Base-by-base conservation (phyloP, 352 stramenopile genomes). In the Globisporangium polare region DNA sequence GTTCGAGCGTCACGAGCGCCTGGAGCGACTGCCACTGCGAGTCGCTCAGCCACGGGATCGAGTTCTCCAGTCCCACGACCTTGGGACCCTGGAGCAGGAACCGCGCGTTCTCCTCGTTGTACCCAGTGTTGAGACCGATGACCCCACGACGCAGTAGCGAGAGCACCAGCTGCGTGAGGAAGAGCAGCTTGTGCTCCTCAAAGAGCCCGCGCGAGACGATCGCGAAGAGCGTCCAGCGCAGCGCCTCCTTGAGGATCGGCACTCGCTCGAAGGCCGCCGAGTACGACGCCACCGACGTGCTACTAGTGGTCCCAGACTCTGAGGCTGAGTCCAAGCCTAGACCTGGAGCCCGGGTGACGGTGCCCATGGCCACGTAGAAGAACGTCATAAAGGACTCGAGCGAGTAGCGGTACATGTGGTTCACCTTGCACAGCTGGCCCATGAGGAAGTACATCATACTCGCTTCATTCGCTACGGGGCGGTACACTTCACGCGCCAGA, bases 361-460 rank as follows among this genome's bases (percentile, higher is more conserved):
- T 75, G 58, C 89, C 63, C 81, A 97, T 75, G 5, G 86, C 79
- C 5, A 89, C 76, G 50, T 88, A 94, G 64, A 94, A 95, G 47
- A 94, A 95, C 6, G 85, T 89, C 75, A 94, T 89, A 63, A 92
- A 95, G 8, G 81, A 89, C 59, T 97, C 92, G 31, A 98, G 83
- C 22, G 88, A 97, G 71, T 97, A 98, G 29, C 96, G 88, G 62
- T 98, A 97, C 90, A 97, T 97, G 75, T 95, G 88, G 63, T 95
- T 94, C 8, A 97, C 78, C 58, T 92, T 88, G 72, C 75, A 89
- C 0, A 98, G 73, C 58, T 96, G 79, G 12, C 89, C 69, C 73
- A 98, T 90, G 51, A 96, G 75, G 69, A 98, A 98, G 56, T 98
- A 98, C 50, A 98, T 73, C 81, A 97, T 92, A 22, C 85, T 90